phyloP scores from a whole-genome alignment of 2,329 filamentous ascomycete species.

The Cadophora luteo-olivacea region DNA sequence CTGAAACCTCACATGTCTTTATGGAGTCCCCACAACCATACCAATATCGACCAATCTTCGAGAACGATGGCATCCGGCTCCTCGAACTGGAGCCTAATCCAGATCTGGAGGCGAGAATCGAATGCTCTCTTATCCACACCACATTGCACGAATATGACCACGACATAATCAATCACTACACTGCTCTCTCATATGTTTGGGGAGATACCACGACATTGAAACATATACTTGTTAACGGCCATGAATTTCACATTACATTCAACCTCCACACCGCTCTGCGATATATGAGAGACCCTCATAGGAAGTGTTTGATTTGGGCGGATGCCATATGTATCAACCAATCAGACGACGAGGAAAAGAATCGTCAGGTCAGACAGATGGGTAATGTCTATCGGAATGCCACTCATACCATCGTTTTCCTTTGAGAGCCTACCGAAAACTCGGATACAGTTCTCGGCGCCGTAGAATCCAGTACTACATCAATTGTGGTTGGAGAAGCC shows the following conservation, averaged over 20 bases:
- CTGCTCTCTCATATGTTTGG: constrained; percentile 31
- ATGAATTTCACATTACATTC: constrained; percentile 3
- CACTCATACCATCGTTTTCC: constrained; percentile 18
- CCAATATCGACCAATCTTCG: constrained; percentile 1
- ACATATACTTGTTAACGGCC: constrained; percentile 16
- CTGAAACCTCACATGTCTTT: not conserved
- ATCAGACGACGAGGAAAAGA: constrained; percentile 18
- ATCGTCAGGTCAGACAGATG: constrained; percentile 25
- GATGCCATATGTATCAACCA: constrained; percentile 30
- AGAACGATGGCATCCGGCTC: constrained; percentile 18
- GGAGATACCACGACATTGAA: constrained; percentile 7
- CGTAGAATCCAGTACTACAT: not conserved
- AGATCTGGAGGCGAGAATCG: not conserved
- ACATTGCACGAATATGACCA: constrained; percentile 19
- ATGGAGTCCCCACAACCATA: not conserved
- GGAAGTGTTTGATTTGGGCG: constrained; percentile 21
- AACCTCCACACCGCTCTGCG: constrained; percentile 23
- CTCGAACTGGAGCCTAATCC: constrained; percentile 16
- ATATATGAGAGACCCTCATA: constrained; percentile 13
- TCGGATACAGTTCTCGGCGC: not conserved
- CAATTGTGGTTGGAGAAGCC: not conserved
- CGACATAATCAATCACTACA: constrained; percentile 25
- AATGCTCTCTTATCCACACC: constrained; percentile 18
- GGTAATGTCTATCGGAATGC: constrained; percentile 15
- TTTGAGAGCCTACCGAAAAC: constrained; percentile 3